Evolutionary conservation across 352 stramenopile genomes (phyloP).

Genomic region (Pythium dissimile): DNA sequence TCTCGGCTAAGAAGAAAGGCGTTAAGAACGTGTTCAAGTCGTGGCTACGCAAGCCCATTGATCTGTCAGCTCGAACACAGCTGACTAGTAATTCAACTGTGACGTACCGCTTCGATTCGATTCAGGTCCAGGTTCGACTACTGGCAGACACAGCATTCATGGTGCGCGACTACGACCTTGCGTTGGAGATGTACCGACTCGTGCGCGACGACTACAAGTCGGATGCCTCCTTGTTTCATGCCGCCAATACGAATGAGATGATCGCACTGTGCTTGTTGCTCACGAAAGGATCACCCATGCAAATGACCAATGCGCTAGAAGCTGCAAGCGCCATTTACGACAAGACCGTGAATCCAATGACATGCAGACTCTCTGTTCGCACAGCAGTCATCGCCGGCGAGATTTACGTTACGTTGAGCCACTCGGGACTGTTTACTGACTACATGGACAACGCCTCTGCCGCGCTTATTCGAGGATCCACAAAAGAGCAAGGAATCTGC

Average conservation of each 20-base stretch:
- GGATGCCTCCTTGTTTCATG: slow-evolving; percentile 83
- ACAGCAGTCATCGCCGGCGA: slow-evolving; percentile 74
- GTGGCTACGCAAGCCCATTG: slow-evolving; percentile 88
- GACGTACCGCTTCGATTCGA: slow-evolving; percentile 79
- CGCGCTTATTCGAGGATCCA: slow-evolving; percentile 77
- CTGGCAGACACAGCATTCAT: slow-evolving; percentile 89
- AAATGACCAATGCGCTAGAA: slow-evolving; percentile 85
- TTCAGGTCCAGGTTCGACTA: slow-evolving; percentile 87
- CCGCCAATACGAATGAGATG: slow-evolving; percentile 85
- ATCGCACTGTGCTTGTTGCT: slow-evolving; percentile 82
- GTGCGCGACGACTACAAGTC: slow-evolving; percentile 90
- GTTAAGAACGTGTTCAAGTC: slow-evolving; percentile 92
- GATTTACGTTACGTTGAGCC: slow-evolving; percentile 72
- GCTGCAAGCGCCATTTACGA: slow-evolving; percentile 60
- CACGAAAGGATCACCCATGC: slow-evolving; percentile 69
- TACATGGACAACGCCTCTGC: slow-evolving; percentile 86
- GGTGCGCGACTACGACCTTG: slow-evolving; percentile 87
- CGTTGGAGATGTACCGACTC: slow-evolving; percentile 88
- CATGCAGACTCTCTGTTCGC: slow-evolving; percentile 57
- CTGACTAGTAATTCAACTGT: slow-evolving; percentile 19
- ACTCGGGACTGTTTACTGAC: slow-evolving; percentile 75
- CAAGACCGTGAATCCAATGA: slow-evolving; percentile 43
- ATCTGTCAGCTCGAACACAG: slow-evolving; percentile 36
- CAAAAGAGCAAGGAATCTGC: slow-evolving; percentile 82
- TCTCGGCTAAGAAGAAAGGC: slow-evolving; percentile 89